phyloP scores from a whole-genome alignment of 495 filamentous ascomycete genomes.

The Echria macrotheca region DNA sequence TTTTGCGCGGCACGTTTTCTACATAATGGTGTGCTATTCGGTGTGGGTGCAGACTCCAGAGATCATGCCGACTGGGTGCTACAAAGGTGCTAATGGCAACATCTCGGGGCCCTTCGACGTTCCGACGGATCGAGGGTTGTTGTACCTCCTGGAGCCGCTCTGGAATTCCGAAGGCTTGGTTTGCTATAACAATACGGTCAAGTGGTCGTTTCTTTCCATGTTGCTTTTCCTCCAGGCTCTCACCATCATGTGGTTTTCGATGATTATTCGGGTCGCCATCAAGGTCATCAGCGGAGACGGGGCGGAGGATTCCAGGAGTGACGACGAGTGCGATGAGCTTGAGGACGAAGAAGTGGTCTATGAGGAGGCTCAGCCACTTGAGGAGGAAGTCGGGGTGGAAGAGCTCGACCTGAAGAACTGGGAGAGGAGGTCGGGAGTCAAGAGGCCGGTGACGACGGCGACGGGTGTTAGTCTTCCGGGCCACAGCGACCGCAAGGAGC shows the following conservation, averaged over 20 bases:
- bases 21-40: slow-evolving; percentile 70
- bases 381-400: slow-evolving; percentile 64
- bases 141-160: slow-evolving; percentile 66
- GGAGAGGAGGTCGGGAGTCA: slow-evolving; percentile 41
- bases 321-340: slow-evolving; percentile 70
- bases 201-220: slow-evolving; percentile 67
- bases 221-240: slow-evolving; percentile 75
- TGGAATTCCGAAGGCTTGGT: slow-evolving; percentile 60
- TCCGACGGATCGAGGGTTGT: slow-evolving; percentile 51
- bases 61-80: slow-evolving; percentile 66
- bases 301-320: slow-evolving; percentile 82
- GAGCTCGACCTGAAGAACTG: slow-evolving; percentile 50
- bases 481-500: slow-evolving; percentile 67
- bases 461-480: slow-evolving; percentile 59
- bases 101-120: slow-evolving; percentile 49
- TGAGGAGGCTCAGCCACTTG: slow-evolving; percentile 45
- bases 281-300: slow-evolving; percentile 68
- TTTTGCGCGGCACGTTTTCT: slow-evolving; percentile 74
- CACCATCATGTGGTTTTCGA: slow-evolving; percentile 80
- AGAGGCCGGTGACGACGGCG: slow-evolving; percentile 36
- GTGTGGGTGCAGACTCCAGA: slow-evolving; percentile 65
- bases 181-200: slow-evolving; percentile 68
- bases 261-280: slow-evolving; percentile 77
- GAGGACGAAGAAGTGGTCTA: slow-evolving; percentile 48
- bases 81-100: slow-evolving; percentile 44